Evolutionary conservation across 768 basidiomycete genomes (phyloP).

Genomic region (Imleria badia): DNA sequence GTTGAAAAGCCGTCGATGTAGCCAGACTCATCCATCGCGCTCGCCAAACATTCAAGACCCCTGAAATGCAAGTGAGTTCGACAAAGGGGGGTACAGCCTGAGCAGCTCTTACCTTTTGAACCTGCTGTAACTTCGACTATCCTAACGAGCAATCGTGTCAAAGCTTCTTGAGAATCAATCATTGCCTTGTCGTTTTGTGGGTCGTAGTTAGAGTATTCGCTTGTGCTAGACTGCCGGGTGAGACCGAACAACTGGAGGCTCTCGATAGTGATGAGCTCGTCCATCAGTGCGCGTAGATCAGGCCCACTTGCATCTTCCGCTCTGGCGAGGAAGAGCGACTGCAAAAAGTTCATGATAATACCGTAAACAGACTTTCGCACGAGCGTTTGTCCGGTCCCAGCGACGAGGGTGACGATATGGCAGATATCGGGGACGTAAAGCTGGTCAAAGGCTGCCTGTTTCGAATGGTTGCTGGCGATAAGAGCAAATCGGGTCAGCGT

Average conservation of each 20-base stretch:
- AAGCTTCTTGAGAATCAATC: constrained; percentile 65
- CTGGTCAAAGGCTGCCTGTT: constrained; percentile 63
- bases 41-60: constrained; percentile 83
- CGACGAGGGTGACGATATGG: constrained; percentile 76
- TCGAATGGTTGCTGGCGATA: constrained; percentile 66
- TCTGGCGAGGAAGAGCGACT: constrained; percentile 64
- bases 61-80: constrained; percentile 37
- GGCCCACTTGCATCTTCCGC: constrained; percentile 58
- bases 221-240: constrained; percentile 54
- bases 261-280: constrained; percentile 55
- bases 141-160: constrained; percentile 61
- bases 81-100: background rate
- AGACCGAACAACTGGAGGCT: constrained; percentile 75
- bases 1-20: constrained; percentile 86
- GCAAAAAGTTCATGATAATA: constrained; percentile 77
- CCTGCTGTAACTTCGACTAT: constrained; percentile 66
- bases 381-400: constrained; percentile 68
- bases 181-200: constrained; percentile 50
- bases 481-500: constrained; percentile 75
- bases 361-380: constrained; percentile 84
- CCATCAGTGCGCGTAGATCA: constrained; percentile 61
- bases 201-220: constrained; percentile 66
- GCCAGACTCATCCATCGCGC: constrained; percentile 93
- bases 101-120: constrained; percentile 55
- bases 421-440: constrained; percentile 81